Conservation (phyloP, 192 early-diverging fungal genomes). For the Phycomyces nitens region DNA sequence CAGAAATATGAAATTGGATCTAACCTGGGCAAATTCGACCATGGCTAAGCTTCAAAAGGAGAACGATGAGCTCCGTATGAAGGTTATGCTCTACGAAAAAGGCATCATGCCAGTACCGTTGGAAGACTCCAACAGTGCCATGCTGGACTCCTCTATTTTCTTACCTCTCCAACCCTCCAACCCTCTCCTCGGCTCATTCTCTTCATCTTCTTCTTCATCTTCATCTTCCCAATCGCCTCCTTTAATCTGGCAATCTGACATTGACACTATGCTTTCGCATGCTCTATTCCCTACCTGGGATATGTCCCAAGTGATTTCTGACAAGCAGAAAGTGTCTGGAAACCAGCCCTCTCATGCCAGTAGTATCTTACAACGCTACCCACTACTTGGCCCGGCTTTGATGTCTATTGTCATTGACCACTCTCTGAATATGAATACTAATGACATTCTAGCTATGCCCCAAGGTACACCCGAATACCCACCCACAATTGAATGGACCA, state of each 20-base stretch:
- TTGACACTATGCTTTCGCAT: constrained; percentile 19
- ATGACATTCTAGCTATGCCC: constrained; percentile 8
- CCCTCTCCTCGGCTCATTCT: too few relatives aligned
- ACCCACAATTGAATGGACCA: too few relatives aligned
- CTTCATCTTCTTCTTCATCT: constrained; percentile 6
- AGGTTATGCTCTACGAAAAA: constrained; percentile 4
- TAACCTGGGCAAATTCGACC: neutral
- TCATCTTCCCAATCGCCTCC: constrained; percentile 4
- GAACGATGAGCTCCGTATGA: constrained; percentile 6
- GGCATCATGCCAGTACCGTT: neutral
- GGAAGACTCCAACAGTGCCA: neutral
- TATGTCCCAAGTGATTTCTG: constrained; percentile 8
- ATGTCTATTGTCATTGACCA: constrained; percentile 33
- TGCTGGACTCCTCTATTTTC: neutral
- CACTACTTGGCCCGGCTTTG: constrained; percentile 26
- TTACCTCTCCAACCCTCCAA: neutral
- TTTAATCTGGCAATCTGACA: constrained; percentile 2
- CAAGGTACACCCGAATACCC: too few relatives aligned
- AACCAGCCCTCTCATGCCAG: neutral
- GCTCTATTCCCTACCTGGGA: constrained; percentile 23
- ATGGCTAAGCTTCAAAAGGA: constrained; percentile 5
- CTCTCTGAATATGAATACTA: constrained; percentile 23
- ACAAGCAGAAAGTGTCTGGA: constrained; percentile 3
- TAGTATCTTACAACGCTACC: constrained; percentile 20
- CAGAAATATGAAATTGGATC: constrained; percentile 2